These are phyloP conservation scores for Euphrasia confusa DNA, from an alignment of 257 asterid species.

Conservation along the genomic window DNA sequence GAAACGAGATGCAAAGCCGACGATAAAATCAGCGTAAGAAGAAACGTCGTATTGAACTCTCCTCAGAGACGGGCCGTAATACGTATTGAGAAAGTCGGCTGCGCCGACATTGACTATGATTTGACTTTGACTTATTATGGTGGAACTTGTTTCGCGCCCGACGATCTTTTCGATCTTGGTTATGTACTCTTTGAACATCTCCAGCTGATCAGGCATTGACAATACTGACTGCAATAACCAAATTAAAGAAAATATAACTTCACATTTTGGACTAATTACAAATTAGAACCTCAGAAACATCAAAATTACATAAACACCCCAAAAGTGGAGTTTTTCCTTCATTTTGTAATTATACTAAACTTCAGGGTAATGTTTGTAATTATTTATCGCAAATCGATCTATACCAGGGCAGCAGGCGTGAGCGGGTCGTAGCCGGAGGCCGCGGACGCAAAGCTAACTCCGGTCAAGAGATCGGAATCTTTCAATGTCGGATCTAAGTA, in stretches of 20 bases:
- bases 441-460: background rate
- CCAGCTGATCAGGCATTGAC: background rate
- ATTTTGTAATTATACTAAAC: background rate
- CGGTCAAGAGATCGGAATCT: background rate
- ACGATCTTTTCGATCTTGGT: background rate
- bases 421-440: constrained; percentile 1
- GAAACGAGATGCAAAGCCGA: background rate
- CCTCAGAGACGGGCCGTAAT: background rate
- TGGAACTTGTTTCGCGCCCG: background rate
- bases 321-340: too few relatives aligned
- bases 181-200: background rate
- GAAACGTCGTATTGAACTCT: background rate
- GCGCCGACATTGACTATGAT: background rate
- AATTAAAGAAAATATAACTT: too few relatives aligned
- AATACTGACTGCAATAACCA: background rate
- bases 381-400: background rate
- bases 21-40: background rate
- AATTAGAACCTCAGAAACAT: too few relatives aligned
- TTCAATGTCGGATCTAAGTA: background rate
- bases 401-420: background rate
- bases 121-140: background rate
- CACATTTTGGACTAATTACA: too few relatives aligned
- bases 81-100: background rate
- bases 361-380: background rate
- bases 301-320: too few relatives aligned